These are phyloP conservation scores for Protomyces inouyei DNA, from an alignment of 1,139 yeast species.

Conservation along the genomic window DNA sequence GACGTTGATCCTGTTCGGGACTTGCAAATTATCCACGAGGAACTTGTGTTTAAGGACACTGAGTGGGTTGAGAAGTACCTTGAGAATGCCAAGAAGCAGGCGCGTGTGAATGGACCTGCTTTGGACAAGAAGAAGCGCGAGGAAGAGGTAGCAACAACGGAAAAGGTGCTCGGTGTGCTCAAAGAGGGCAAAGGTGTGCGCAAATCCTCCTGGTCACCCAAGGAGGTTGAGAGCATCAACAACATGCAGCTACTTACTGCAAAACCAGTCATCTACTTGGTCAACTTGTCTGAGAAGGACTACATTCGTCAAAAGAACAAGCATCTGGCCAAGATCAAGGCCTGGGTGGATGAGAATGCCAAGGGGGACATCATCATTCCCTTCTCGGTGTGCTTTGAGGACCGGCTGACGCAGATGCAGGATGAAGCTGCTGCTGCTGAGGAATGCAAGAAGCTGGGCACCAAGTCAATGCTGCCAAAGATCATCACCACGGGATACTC, in stretches of 20 bases:
- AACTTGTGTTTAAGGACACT: constrained; percentile 91
- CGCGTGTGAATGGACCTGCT: constrained; percentile 93
- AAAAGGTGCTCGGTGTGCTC: constrained; percentile 66
- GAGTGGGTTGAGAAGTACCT: constrained; percentile 89
- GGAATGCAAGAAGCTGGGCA: constrained; percentile 81
- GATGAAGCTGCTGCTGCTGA: constrained; percentile 87
- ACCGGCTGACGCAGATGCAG: constrained; percentile 82
- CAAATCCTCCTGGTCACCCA: constrained; percentile 79
- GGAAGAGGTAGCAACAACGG: constrained; percentile 81
- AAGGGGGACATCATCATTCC: constrained; percentile 96
- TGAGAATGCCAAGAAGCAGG: constrained; percentile 79
- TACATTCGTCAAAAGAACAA: constrained; percentile 97
- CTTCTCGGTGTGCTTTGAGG: constrained; percentile 87
- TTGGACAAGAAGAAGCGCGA: constrained; percentile 90
- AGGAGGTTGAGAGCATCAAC: constrained; percentile 87
- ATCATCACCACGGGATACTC: constrained; percentile 67
- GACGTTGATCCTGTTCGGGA: constrained; percentile 96
- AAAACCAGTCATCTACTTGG: constrained; percentile 90
- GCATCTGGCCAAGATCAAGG: constrained; percentile 82
- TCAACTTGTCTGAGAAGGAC: constrained; percentile 90
- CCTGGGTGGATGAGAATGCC: constrained; percentile 92
- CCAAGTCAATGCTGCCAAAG: constrained; percentile 82
- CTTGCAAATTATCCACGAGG: constrained; percentile 85
- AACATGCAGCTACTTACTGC: constrained; percentile 78
- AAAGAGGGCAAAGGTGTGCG: constrained; percentile 76